Percentiles rank a stretch among this genome's conserved stretches.
These are phyloP conservation scores for Trametes cubensis DNA, from an alignment of 768 basidiomycete species.

Conservation along the genomic window DNA sequence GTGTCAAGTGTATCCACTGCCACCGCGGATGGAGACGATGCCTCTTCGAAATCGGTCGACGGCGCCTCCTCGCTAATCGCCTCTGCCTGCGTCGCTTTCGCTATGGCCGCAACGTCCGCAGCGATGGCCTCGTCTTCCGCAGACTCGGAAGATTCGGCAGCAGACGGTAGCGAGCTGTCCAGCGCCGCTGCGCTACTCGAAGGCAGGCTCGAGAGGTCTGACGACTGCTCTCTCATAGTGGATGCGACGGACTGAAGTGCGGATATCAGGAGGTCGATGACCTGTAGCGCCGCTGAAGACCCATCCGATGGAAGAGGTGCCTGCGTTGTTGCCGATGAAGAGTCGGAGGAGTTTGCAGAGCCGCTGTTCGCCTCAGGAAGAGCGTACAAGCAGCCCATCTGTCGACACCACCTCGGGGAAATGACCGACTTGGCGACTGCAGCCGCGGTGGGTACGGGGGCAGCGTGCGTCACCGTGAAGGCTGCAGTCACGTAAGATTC, in stretches of 20 bases:
- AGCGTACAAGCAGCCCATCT: constrained; percentile 12
- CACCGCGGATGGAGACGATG: background rate
- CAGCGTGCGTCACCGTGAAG: constrained; percentile 1
- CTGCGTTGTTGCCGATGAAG: background rate
- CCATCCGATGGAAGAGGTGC: background rate
- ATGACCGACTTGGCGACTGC: background rate
- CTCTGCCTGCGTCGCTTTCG: background rate
- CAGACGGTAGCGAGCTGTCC: background rate
- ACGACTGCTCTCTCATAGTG: background rate
- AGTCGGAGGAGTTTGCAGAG: background rate
- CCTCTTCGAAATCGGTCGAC: background rate
- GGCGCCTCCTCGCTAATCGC: background rate
- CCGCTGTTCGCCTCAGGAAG: background rate
- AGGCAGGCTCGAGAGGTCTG: background rate
- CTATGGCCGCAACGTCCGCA: background rate
- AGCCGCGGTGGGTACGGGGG: background rate
- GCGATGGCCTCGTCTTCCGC: background rate
- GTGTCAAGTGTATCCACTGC: background rate
- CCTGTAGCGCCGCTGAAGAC: constrained; percentile 7
- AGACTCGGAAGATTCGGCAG: background rate
- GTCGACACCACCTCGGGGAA: background rate
- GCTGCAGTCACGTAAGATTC: background rate
- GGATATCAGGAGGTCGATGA: constrained; percentile 12
- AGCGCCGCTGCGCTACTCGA: background rate
- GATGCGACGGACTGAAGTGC: constrained; percentile 5